Base-by-base conservation (phyloP, 164 flowering plant genomes). In the Brasenia schreberi region DNA sequence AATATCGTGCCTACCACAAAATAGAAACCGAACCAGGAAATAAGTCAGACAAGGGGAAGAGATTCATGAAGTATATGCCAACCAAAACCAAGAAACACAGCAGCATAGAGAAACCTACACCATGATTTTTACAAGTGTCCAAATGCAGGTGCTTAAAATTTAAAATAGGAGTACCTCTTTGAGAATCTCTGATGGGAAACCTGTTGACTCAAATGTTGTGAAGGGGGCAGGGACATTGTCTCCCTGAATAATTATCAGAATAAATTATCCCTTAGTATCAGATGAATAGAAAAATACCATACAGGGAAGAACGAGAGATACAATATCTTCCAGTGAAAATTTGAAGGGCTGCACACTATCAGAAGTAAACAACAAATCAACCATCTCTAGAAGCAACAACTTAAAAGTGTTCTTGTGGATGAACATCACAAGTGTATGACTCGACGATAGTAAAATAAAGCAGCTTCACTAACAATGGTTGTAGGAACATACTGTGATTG, bases 1-100 rank as follows among this genome's bases (percentile, higher is more conserved):
- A 92, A 95, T 87, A 92, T 95, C 97, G 99, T 96, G 92, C 88
- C 97, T 95, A 89, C 78, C 88, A 85, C 89, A 85, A 85, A 84
- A 70, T 49, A 7, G 56, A 65, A 72, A 83, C 79, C 79, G 74
- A 75, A 85, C 77, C 80, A 66, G 78, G 74, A 74, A 81, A 49
- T 49, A 1, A 5, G 56, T 49, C 56, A 80, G 77, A 33, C 3
- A 33, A 67, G 69, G 82, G 73, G 78, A 79, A 80, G 86, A 87
- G 90, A 75, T 75, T 70, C 72, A 81, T 77, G 71, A 49, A 49
- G 76, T 72, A 77, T 72, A 74, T 44, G 75, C 66, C 68, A 76
- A 77, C 70, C 69, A 65, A 73, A 65, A 61, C 23, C 19, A 61
- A 61, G n/a, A 18, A 75, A 61, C 63, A 63, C 71, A 77, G 66